phyloP scores from a whole-genome alignment of 2,329 filamentous ascomycete species.

The Fusarium sp. region DNA sequence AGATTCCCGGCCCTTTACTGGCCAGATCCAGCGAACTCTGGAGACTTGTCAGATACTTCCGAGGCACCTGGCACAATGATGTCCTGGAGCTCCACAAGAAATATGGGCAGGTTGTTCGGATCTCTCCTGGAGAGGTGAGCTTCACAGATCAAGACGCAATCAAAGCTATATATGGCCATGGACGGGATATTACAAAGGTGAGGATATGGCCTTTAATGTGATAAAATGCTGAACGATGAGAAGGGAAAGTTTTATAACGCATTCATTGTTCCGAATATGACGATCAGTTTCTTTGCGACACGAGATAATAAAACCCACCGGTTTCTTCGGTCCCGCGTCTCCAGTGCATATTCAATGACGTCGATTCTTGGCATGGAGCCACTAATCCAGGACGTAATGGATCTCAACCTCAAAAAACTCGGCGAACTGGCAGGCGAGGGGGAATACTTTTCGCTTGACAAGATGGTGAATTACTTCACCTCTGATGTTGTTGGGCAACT shows the following conservation, averaged over 20 bases:
- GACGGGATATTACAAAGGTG: slow-evolving; percentile 17
- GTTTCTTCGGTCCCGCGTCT: slow-evolving; percentile 18
- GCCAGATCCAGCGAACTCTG: slow-evolving; percentile 9
- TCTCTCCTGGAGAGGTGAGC: slow-evolving; percentile 22
- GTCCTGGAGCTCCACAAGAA: slow-evolving; percentile 4
- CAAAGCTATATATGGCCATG: slow-evolving; percentile 17
- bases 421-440: neutral
- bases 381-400: slow-evolving; percentile 16
- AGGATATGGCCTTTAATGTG: accelerated
- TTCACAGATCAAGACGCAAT: slow-evolving; percentile 7
- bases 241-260: slow-evolving; percentile 20
- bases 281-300: slow-evolving; percentile 21
- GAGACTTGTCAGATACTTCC: slow-evolving; percentile 19
- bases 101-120: slow-evolving; percentile 27
- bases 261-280: slow-evolving; percentile 27
- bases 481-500: slow-evolving; percentile 21
- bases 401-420: slow-evolving; percentile 17
- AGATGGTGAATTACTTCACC: slow-evolving; percentile 22
- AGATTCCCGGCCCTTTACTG: slow-evolving; percentile 5
- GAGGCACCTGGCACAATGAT: slow-evolving; percentile 27
- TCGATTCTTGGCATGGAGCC: slow-evolving; percentile 23
- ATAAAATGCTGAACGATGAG: neutral
- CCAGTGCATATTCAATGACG: slow-evolving; percentile 28
- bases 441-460: neutral
- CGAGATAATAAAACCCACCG: slow-evolving; percentile 20